phyloP scores from a whole-genome alignment of 2,329 filamentous ascomycete genomes.

The Scortechinia acanthostroma region DNA sequence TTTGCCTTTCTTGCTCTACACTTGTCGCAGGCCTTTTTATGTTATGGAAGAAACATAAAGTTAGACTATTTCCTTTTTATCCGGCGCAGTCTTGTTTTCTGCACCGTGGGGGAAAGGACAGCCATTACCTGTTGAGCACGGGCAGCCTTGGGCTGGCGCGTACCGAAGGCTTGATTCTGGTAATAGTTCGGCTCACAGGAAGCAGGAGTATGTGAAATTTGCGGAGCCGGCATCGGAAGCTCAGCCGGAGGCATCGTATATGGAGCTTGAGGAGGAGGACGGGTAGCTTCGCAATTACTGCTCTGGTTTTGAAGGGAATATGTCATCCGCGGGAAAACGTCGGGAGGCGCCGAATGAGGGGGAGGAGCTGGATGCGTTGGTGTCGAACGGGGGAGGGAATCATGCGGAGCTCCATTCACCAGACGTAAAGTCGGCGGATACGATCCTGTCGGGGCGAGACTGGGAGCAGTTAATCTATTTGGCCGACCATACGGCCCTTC shows the following conservation, averaged over 20 bases:
- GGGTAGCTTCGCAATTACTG: neutral
- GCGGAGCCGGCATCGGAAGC: no score
- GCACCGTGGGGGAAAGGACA: no score
- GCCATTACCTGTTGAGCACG: neutral
- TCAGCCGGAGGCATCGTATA: neutral
- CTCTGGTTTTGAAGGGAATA: neutral
- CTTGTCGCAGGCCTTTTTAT: neutral
- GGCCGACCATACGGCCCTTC: neutral
- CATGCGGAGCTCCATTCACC: neutral
- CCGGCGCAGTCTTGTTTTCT: no score
- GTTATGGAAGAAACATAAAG: no score
- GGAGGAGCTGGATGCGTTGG: no score
- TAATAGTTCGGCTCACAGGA: neutral
- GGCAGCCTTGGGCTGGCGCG: neutral
- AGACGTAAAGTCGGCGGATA: no score
- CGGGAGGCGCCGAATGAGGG: neutral
- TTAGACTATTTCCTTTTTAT: no score
- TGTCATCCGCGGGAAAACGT: neutral
- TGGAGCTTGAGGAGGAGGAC: no score
- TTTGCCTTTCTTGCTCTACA: slow-evolving; percentile 1
- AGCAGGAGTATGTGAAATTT: neutral
- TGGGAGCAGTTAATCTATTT: neutral
- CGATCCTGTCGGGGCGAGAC: neutral
- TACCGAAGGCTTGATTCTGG: neutral
- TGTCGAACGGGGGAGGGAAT: no score